Conservation (phyloP, 768 basidiomycete species). For the Pulveroboletus sp. region DNA sequence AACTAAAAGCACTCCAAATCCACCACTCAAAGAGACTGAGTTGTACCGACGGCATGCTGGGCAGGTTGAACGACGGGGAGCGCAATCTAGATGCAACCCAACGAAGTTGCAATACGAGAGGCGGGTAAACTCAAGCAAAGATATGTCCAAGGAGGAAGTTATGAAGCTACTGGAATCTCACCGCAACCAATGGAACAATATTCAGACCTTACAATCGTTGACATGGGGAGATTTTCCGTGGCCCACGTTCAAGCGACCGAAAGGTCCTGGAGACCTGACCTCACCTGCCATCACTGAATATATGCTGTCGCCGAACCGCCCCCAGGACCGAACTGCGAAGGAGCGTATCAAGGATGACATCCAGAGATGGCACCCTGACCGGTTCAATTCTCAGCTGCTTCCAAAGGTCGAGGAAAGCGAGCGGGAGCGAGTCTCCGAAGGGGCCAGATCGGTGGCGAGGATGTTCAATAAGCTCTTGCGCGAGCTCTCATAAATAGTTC, state of each 20-base stretch:
- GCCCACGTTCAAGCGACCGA: conserved; percentile 61
- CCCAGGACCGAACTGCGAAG: conserved; percentile 50
- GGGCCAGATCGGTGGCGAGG: conserved; percentile 68
- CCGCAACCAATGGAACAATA: conserved; percentile 55
- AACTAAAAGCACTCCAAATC: conserved; percentile 12
- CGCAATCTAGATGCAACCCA: conserved; percentile 64
- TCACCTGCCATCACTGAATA: conserved; percentile 53
- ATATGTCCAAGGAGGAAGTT: conserved; percentile 54
- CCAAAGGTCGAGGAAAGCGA: conserved; percentile 60
- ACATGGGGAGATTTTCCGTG: conserved; percentile 70
- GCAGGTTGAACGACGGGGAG: conserved; percentile 58
- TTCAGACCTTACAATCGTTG: conserved; percentile 39
- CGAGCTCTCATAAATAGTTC: conserved; percentile 37
- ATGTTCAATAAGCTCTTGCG: conserved; percentile 67
- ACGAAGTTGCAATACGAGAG: conserved; percentile 49
- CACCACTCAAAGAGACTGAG: conserved; percentile 42
- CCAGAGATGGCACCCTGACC: conserved; percentile 77
- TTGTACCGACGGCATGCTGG: conserved; percentile 62
- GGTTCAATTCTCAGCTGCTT: conserved; percentile 68
- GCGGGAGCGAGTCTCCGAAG: conserved; percentile 61
- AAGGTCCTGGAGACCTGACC: conserved; percentile 57
- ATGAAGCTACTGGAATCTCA: conserved; percentile 53
- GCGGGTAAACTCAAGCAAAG: conserved; percentile 37
- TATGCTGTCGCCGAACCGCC: conserved; percentile 52
- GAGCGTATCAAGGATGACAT: conserved; percentile 75